Percentiles rank a stretch among this genome's conserved stretches.
phyloP scores from a whole-genome alignment of 2,329 filamentous ascomycete genomes.

The Mariannaea sp. region DNA sequence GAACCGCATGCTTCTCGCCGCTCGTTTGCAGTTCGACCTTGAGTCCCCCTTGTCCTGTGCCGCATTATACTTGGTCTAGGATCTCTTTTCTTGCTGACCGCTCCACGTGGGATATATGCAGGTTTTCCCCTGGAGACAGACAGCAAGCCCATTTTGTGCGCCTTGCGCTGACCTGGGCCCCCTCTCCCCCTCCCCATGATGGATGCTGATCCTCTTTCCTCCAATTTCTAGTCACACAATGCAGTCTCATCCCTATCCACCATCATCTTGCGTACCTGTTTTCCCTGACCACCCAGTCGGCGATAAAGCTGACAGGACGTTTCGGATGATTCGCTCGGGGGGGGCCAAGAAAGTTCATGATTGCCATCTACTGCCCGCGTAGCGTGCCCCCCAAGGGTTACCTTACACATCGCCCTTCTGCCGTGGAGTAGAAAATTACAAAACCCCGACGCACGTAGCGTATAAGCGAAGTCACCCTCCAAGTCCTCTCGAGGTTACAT shows the following conservation, averaged over 20 bases:
- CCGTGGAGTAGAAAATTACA: too few species aligned
- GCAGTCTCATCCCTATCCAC: neutral
- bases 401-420: too few species aligned
- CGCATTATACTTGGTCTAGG: conserved; percentile 12
- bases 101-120: conserved; percentile 35
- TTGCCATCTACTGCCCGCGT: neutral
- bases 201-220: conserved; percentile 12
- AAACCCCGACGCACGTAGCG: too few species aligned
- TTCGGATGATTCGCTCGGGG: neutral
- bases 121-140: conserved; percentile 36
- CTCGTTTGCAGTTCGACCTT: neutral
- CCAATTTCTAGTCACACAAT: conserved; percentile 8
- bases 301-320: conserved; percentile 4
- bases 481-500: conserved; percentile 1
- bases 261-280: neutral
- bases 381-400: too few species aligned
- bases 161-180: conserved; percentile 17
- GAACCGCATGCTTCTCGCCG: neutral
- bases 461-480: conserved; percentile 13
- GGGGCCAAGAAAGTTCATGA: neutral
- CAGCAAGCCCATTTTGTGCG: conserved; percentile 17
- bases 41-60: conserved; percentile 4
- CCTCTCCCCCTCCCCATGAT: conserved; percentile 3
- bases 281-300: conserved; percentile 8
- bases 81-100: neutral